Evolutionary conservation across 148 eudicot species (phyloP), one percentile per base, ranked within the genome.

Genomic region (Camellia granthamiana): DNA sequence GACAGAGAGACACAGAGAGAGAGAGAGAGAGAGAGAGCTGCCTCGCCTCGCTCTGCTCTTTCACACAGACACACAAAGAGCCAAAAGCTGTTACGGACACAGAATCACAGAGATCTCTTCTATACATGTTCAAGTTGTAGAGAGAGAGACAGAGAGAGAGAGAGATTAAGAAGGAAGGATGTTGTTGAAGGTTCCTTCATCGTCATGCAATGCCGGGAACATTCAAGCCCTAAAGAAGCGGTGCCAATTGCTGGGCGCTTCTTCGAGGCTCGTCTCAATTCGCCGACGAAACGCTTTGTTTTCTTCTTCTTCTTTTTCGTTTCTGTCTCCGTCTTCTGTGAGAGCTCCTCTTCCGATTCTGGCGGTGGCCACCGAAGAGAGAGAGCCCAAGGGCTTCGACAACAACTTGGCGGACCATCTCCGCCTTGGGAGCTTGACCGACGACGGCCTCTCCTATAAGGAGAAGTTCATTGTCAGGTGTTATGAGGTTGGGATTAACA

Each of bases 401-500:
- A 30, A 54, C 42, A 84, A 82, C 54, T 80, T 89, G 62, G 99
- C 91, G 9, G 94, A 93, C 75, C 83, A 81, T 84, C 81, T 95
- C 41, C 75, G 97, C 82, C 63, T 90, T 69, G 99, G 97, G 49
- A 90, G 92, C 73, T 89, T 95, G 88, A 80, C 90, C 56, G 94
- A 90, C 61, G 93, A 93, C 79, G 92, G 96, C 8, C 62, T 93
- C 78, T 90, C 97, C 3, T 95, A 92, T 77, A 93, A 93, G 81
- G 99, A 95, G 87, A 90, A 86, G 75, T 95, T 93, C 82, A 90
- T 95, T 11, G 90, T 95, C 5, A 86, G 99, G 81, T 83, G 90
- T 68, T 93, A 95, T 84, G 99, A 95, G 79, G 99, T 93, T 84
- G 97, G 99, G 87, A 91, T 90, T 73, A 92, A 93, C 81, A 95